These are phyloP conservation scores for Yarrowia deformans DNA, from an alignment of 805 yeast genomes.

Conservation along the genomic window DNA sequence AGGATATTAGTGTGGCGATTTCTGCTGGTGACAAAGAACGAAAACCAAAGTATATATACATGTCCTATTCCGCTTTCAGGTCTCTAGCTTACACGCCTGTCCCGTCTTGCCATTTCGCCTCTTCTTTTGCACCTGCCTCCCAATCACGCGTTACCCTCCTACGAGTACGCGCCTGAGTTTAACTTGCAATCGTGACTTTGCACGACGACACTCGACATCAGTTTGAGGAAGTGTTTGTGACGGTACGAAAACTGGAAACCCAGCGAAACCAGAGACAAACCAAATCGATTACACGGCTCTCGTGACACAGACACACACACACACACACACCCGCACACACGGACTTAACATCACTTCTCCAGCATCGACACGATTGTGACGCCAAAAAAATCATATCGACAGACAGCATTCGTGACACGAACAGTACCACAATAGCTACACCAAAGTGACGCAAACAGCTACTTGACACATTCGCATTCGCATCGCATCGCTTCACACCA, in stretches of 20 bases:
- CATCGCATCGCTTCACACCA: neutral
- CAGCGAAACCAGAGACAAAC: no score
- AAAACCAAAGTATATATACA: neutral
- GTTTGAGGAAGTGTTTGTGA: no score
- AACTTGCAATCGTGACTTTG: slow-evolving; percentile 20
- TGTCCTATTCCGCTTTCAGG: no score
- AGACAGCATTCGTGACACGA: neutral
- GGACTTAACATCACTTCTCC: no score
- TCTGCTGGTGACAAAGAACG: neutral
- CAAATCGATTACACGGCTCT: no score
- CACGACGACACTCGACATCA: slow-evolving; percentile 4
- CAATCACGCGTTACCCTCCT: slow-evolving; percentile 40
- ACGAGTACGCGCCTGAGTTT: slow-evolving; percentile 39
- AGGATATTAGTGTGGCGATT: neutral
- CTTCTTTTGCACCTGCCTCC: slow-evolving; percentile 17
- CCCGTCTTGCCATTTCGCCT: no score
- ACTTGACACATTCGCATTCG: no score
- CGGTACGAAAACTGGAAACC: no score
- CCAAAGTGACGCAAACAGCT: no score
- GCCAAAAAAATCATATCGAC: no score
- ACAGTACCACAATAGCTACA: neutral
- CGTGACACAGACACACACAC: neutral
- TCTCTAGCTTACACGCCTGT: no score
- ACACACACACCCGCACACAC: neutral
- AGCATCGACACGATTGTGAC: no score